Conservation (phyloP, 2,329 filamentous ascomycete species). For the Pyrenophora tritici-repentis region DNA sequence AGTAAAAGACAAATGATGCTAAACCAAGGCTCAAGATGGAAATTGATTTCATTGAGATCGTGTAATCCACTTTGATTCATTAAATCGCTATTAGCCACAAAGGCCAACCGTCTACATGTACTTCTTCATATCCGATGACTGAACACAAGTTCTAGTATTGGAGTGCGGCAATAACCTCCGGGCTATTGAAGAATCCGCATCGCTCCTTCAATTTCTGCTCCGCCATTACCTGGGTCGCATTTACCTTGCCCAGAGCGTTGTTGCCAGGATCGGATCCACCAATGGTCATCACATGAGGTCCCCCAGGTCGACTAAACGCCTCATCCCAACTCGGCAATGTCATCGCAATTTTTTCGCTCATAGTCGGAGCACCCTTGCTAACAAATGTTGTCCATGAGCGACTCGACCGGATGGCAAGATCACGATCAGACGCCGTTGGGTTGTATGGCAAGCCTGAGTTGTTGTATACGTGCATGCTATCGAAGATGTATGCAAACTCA, state of each 20-base stretch:
- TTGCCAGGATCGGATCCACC: slow-evolving; percentile 54
- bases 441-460: slow-evolving; percentile 40
- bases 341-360: slow-evolving; percentile 17
- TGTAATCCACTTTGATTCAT: not conserved
- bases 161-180: slow-evolving; percentile 50
- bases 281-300: slow-evolving; percentile 37
- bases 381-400: slow-evolving; percentile 57
- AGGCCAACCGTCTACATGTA: not conserved
- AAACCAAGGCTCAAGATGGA: too few relatives aligned
- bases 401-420: slow-evolving; percentile 49
- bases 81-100: not conserved
- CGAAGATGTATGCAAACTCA: slow-evolving; percentile 60
- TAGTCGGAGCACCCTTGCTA: slow-evolving; percentile 36
- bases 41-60: not conserved
- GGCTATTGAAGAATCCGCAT: slow-evolving; percentile 55
- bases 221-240: slow-evolving; percentile 33
- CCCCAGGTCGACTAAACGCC: slow-evolving; percentile 40
- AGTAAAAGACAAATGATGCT: not conserved
- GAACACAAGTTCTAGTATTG: slow-evolving; percentile 25
- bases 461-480: slow-evolving; percentile 50
- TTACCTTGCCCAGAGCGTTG: slow-evolving; percentile 47
- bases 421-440: slow-evolving; percentile 49
- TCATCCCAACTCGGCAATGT: slow-evolving; percentile 43
- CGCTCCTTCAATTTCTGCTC: slow-evolving; percentile 53
- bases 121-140: not conserved